phyloP scores from a whole-genome alignment of 2,329 filamentous ascomycete genomes.

The Echinosphaeria canescens region DNA sequence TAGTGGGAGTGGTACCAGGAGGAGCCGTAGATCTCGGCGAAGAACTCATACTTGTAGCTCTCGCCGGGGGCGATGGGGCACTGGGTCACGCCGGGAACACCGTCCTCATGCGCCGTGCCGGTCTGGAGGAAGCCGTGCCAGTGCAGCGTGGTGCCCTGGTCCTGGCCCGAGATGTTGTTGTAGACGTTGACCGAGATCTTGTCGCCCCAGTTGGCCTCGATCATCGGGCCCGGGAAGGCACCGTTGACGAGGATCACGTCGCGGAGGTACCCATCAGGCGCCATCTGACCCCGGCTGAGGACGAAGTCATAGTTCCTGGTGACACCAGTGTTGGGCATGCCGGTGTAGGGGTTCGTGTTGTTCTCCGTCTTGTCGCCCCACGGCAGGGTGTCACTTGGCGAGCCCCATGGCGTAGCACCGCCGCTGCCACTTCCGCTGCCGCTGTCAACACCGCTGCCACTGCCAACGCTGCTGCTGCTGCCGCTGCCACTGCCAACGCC shows the following conservation, averaged over 20 bases:
- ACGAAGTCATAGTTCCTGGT: slow-evolving; percentile 32
- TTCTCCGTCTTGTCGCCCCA: slow-evolving; percentile 23
- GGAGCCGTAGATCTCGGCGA: slow-evolving; percentile 29
- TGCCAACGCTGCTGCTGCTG: no score
- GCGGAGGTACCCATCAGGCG: slow-evolving; percentile 30
- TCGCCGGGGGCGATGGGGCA: slow-evolving; percentile 44
- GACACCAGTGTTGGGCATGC: slow-evolving; percentile 27
- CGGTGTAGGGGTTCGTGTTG: slow-evolving; percentile 25
- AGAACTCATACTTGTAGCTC: slow-evolving; percentile 28
- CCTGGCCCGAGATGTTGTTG: slow-evolving; percentile 36
- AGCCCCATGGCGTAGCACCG: no score
- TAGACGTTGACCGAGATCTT: slow-evolving; percentile 29
- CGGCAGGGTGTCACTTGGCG: slow-evolving; percentile 23
- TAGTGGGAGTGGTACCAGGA: slow-evolving; percentile 41
- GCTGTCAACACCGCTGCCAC: no score
- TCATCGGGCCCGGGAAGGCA: slow-evolving; percentile 42
- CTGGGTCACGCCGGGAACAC: slow-evolving; percentile 28
- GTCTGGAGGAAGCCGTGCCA: slow-evolving; percentile 31
- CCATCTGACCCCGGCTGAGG: slow-evolving; percentile 23
- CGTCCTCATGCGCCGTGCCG: slow-evolving; percentile 27
- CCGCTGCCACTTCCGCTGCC: no score
- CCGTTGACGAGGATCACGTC: slow-evolving; percentile 38
- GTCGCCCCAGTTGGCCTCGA: slow-evolving; percentile 43
- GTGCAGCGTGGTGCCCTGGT: slow-evolving; percentile 25
- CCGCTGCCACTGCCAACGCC: no score